Base-by-base conservation (phyloP, 306 rosid genomes). In the Nissolia schottii region DNA sequence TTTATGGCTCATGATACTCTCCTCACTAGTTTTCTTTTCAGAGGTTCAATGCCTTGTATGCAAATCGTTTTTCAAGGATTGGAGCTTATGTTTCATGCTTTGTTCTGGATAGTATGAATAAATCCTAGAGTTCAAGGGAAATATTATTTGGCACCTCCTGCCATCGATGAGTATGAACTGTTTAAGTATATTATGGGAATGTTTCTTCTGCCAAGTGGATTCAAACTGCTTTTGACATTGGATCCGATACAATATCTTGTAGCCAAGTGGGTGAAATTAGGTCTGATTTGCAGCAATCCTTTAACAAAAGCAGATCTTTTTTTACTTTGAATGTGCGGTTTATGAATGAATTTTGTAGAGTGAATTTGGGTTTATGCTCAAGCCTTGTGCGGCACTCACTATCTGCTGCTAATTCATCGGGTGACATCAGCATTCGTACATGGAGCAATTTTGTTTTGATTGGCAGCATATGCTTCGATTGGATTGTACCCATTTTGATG, bases 1-100 rank as follows among this genome's bases (percentile, higher is more conserved):
- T 19, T n/a, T 43, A 19, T 74, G 46, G 75, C 66, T 41, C n/a
- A 60, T 66, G 73, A 77, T 58, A 49, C 60, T 51, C 60, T 20
- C 35, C 48, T 50, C 45, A 2, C 16, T 1, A 57, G 56, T 41
- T 64, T 76, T 60, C 74, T 71, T 32, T 55, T 18, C 59, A 64
- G 49, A 38, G 50, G 37, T 59, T 55, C 71, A 31, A 43, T 28
- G 70, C 79, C 72, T 78, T 77, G 64, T 78, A 9, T 62, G 65
- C 55, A 56, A 70, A 74, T 75, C 61, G 77, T 69, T 79, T 73
- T 53, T 66, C 65, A 66, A 83, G 84, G 80, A 58, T 64, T 75
- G 82, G 70, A 62, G 79, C 74, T 67, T 57, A 43, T 56, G 51
- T 60, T 37, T 20, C 49, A 40, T 74, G 79, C 77, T 64, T 45